Base-by-base conservation (phyloP, 257 asterid species). In the Forsythia viridissima region DNA sequence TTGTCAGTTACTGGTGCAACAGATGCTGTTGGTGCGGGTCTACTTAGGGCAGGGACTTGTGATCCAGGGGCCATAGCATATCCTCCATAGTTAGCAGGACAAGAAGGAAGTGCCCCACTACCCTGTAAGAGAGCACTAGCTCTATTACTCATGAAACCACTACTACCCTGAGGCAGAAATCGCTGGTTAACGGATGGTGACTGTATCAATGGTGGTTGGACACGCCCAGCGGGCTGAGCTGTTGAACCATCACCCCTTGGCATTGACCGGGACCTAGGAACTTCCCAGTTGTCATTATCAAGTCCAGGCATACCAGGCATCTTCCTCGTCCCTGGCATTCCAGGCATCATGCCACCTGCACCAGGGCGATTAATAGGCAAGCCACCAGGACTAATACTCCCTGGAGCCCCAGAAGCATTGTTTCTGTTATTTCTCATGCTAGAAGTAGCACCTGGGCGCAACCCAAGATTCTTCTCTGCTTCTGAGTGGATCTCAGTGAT, bases 401-500 rank as follows among this genome's bases (percentile, higher is more conserved):
- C 98, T 80, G 85, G 96, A 61, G 85, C 76, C 74, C 91, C 91
- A 74, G 94, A 77, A 74, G 89, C 79, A 70, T 37, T n/a, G 30
- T 73, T 24, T 78, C 96, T 92, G 48, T 79, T 85, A 81, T 89
- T 90, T 76, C 98, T 88, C 46, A 93, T 93, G 82, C 88, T 85
- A 82, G 98, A 97, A 61, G 95, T 88, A 48, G 97, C 94, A 81
- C 99, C 99, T 0, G 97, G 98, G 44, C 99, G 99, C 77, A 96
- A 80, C 48, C 99, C 99, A 77, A 96, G 61, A 74, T 86, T 92
- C 84, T 87, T 96, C 82, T 93, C 99, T 10, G 99, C 99, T 80
- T 96, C 99, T 0, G 94, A 74, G 77, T 96, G 99, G 72, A 96
- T 96, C 92, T 96, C 99, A 15, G 82, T 87, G 69, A 96, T 93